Conservation (phyloP, 2,329 filamentous ascomycete species). For the Didymosphaeria variabile region DNA sequence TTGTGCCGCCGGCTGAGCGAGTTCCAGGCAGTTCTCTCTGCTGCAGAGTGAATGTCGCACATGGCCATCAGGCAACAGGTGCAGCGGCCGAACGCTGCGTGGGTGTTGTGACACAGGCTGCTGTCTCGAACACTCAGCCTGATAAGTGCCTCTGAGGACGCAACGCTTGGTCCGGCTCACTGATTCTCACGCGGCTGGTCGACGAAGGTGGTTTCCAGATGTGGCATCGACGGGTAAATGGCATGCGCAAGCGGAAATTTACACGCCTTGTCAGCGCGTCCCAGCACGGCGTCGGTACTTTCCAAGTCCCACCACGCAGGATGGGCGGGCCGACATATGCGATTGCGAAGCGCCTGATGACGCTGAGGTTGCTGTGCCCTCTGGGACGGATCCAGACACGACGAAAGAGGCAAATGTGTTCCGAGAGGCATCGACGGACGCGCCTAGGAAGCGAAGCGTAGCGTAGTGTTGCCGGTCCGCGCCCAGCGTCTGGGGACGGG, state of each 20-base stretch:
- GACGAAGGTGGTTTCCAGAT: constrained; percentile 31
- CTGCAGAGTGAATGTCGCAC: constrained; percentile 35
- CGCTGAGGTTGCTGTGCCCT: constrained; percentile 10
- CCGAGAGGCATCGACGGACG: neutral
- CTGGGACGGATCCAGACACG: neutral
- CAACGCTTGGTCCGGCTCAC: constrained; percentile 23
- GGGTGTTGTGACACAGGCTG: constrained; percentile 29
- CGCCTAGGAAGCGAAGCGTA: neutral
- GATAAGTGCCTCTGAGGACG: constrained; percentile 25
- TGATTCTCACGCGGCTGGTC: constrained; percentile 21
- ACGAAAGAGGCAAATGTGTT: neutral
- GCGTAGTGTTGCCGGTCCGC: neutral
- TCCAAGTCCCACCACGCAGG: constrained; percentile 14
- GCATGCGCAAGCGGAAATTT: constrained; percentile 35
- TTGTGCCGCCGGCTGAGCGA: constrained; percentile 13
- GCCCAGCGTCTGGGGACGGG: constrained; percentile 7
- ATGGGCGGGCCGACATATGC: constrained; percentile 28
- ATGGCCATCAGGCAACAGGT: constrained; percentile 30
- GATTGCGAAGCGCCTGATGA: constrained; percentile 19
- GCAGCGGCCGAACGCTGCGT: constrained; percentile 31
- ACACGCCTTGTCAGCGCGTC: constrained; percentile 34
- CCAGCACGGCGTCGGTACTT: constrained; percentile 8
- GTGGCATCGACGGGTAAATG: constrained; percentile 43
- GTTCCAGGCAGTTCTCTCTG: constrained; percentile 9
- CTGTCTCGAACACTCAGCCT: constrained; percentile 26